phyloP scores from a whole-genome alignment of 139 green algal species.

The Nannochloris sp. region DNA sequence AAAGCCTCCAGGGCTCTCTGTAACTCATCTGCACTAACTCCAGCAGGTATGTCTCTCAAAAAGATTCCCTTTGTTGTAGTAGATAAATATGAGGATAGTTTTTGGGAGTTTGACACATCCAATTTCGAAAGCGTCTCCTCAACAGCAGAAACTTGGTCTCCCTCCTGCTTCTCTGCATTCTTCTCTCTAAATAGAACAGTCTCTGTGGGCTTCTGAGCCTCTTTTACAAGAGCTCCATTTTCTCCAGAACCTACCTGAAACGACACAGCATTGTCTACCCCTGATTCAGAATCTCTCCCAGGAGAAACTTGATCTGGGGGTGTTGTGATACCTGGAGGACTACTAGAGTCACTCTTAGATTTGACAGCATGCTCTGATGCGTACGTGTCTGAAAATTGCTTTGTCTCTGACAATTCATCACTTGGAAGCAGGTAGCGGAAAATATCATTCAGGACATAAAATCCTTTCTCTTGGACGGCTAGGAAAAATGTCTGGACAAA shows the following conservation, averaged over 20 bases:
- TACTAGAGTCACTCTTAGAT: too few species aligned
- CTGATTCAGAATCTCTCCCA: neutral
- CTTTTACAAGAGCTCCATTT: neutral
- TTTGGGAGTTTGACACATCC: too few species aligned
- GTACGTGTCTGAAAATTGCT: neutral
- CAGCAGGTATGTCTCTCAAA: conserved; percentile 17
- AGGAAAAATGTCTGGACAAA: conserved; percentile 91
- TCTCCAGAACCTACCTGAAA: neutral
- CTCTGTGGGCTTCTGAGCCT: neutral
- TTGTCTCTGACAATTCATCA: neutral
- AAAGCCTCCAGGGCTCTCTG: conserved; percentile 21
- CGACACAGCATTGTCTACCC: neutral
- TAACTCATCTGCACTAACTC: conserved; percentile 26
- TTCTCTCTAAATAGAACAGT: neutral
- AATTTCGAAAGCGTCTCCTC: conserved; percentile 6
- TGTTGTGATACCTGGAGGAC: too few species aligned
- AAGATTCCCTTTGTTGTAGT: conserved; percentile 13
- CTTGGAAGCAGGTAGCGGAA: conserved; percentile 49
- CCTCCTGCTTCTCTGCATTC: neutral
- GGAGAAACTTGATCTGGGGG: too few species aligned
- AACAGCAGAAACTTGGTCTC: neutral
- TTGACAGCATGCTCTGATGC: neutral
- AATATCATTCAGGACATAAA: conserved; percentile 87
- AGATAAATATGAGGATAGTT: neutral
- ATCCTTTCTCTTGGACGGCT: conserved; percentile 77